Evolutionary conservation across 2,329 filamentous ascomycete genomes (phyloP).

Genomic region (Aspergillus sp.): DNA sequence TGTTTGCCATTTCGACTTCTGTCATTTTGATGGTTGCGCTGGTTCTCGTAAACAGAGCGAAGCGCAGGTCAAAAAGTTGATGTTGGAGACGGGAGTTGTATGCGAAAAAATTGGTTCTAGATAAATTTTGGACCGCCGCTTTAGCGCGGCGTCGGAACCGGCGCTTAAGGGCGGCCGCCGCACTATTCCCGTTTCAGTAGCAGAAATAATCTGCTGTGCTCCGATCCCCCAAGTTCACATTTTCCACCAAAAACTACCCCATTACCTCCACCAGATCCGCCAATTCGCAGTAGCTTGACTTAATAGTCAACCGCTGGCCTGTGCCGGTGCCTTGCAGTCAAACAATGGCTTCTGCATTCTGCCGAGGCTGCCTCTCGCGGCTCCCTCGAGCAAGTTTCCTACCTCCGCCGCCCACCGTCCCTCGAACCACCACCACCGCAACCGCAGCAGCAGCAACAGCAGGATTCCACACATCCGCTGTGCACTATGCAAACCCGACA

Average conservation of each 20-base stretch:
- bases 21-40: conserved; percentile 16
- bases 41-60: not conserved
- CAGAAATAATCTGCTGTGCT: conserved; percentile 19
- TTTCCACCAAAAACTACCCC: conserved; percentile 1
- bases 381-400: conserved; percentile 28
- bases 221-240: conserved; percentile 9
- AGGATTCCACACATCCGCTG: conserved; percentile 42
- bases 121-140: conserved; percentile 23
- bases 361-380: conserved; percentile 54
- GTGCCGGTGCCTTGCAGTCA: conserved; percentile 24
- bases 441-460: conserved; percentile 41
- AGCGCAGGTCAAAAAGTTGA: not conserved
- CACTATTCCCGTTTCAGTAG: conserved; percentile 18
- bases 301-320: conserved; percentile 22
- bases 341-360: conserved; percentile 52
- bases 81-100: not conserved
- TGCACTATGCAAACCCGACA: conserved; percentile 29
- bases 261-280: not conserved
- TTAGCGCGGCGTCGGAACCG: conserved; percentile 12
- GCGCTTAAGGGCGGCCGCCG: conserved; percentile 13
- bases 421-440: conserved; percentile 11
- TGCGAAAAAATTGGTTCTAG: conserved; percentile 21
- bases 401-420: conserved; percentile 23
- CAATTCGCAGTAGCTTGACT: conserved; percentile 12
- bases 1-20: conserved; percentile 20